These are phyloP conservation scores for Postia placenta DNA, from an alignment of 768 basidiomycete genomes.

Conservation along the genomic window DNA sequence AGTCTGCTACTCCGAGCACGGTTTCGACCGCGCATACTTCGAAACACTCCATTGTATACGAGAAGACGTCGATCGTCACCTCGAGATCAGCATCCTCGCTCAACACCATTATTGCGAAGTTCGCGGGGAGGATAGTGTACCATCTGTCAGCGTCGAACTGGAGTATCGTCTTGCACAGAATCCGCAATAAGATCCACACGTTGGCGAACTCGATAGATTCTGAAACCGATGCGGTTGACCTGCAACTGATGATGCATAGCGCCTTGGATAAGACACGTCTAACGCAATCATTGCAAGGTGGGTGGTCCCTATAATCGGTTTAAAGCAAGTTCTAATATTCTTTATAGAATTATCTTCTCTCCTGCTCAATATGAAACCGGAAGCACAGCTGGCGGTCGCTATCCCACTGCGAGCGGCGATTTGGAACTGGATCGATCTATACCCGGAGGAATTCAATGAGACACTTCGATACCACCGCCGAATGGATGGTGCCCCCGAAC, in stretches of 20 bases:
- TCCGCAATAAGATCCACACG: constrained; percentile 62
- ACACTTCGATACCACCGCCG: constrained; percentile 53
- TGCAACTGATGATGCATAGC: constrained; percentile 74
- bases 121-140: constrained; percentile 74
- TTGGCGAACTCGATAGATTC: constrained; percentile 50
- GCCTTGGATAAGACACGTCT: constrained; percentile 67
- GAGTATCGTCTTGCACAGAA: constrained; percentile 64
- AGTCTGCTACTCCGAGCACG: constrained; percentile 8
- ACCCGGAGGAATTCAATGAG: constrained; percentile 74
- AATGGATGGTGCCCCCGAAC: constrained; percentile 79
- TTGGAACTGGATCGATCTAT: constrained; percentile 87
- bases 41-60: constrained; percentile 17
- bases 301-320: too few species aligned
- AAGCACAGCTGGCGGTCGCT: constrained; percentile 68
- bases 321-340: not conserved
- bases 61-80: constrained; percentile 24
- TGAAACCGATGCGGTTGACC: constrained; percentile 63
- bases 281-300: constrained; percentile 64
- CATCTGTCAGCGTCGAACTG: constrained; percentile 88
- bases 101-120: constrained; percentile 60
- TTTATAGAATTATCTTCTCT: constrained; percentile 68
- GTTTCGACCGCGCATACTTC: constrained; percentile 4
- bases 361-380: constrained; percentile 74
- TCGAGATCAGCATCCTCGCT: constrained; percentile 31
- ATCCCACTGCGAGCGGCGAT: constrained; percentile 69